Evolutionary conservation across 1,139 yeast genomes (phyloP).

Genomic region (Hemisphaericaspora xylofermentans): DNA sequence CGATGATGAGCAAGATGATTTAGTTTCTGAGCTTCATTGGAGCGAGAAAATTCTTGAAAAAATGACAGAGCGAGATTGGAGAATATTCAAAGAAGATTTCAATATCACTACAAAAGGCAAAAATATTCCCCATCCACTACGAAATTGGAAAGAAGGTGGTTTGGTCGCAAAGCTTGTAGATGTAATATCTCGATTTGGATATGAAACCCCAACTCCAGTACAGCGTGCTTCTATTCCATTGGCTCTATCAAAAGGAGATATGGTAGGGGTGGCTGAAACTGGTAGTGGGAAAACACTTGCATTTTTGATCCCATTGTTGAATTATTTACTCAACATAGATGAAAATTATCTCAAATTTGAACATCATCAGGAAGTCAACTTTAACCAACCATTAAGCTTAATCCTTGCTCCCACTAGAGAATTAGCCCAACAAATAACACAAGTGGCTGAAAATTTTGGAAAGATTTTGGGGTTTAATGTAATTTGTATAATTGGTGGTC

Average conservation of each 20-base stretch:
- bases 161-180: conserved; percentile 47
- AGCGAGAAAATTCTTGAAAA: conserved; percentile 55
- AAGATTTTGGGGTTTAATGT: conserved; percentile 43
- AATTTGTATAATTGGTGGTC: conserved; percentile 87
- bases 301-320: conserved; percentile 70
- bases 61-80: conserved; percentile 88
- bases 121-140: conserved; percentile 54
- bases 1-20: conserved; percentile 21
- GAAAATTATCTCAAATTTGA: conserved; percentile 35
- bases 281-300: conserved; percentile 95
- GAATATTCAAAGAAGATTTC: conserved; percentile 79
- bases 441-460: conserved; percentile 58
- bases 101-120: conserved; percentile 63
- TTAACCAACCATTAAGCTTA: conserved; percentile 52
- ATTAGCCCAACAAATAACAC: conserved; percentile 80
- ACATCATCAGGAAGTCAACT: conserved; percentile 29
- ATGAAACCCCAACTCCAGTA: conserved; percentile 76
- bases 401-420: conserved; percentile 93
- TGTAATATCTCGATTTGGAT: conserved; percentile 41
- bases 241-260: conserved; percentile 58
- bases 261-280: conserved; percentile 91
- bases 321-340: conserved; percentile 49
- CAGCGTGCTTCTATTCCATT: conserved; percentile 87
- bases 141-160: conserved; percentile 64
- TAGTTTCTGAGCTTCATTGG: conserved; percentile 58